These are phyloP conservation scores for Royoungia palumana DNA, from an alignment of 768 basidiomycete genomes.

Conservation along the genomic window DNA sequence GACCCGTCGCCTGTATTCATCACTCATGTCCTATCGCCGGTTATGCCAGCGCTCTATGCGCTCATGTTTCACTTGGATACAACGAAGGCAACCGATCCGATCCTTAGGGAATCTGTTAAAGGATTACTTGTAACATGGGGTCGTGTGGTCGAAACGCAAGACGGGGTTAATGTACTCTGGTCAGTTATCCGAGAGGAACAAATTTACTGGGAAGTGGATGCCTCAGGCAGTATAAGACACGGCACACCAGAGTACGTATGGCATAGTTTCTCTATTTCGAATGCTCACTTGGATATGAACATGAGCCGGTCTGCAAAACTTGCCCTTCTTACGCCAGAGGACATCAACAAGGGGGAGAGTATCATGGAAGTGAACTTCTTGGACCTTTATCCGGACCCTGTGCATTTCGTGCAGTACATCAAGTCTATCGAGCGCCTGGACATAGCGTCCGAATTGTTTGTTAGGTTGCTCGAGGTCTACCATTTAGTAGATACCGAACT, in stretches of 20 bases:
- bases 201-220: constrained; percentile 53
- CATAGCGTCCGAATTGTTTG: constrained; percentile 69
- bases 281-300: constrained; percentile 1
- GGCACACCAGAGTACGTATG: constrained; percentile 44
- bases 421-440: constrained; percentile 65
- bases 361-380: constrained; percentile 50
- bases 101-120: constrained; percentile 53
- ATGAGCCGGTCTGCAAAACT: constrained; percentile 28
- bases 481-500: constrained; percentile 28
- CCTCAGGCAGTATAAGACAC: constrained; percentile 49
- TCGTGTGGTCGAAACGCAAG: constrained; percentile 50
- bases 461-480: constrained; percentile 70
- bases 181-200: constrained; percentile 50
- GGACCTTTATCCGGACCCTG: constrained; percentile 72
- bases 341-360: constrained; percentile 38
- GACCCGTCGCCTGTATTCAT: constrained; percentile 76
- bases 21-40: constrained; percentile 60
- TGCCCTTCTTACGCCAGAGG: constrained; percentile 52
- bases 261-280: constrained; percentile 1
- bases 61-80: constrained; percentile 53
- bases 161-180: constrained; percentile 59
- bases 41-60: constrained; percentile 64
- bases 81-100: constrained; percentile 61
- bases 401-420: constrained; percentile 62
- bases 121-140: constrained; percentile 75